These are phyloP conservation scores for Pichia manshurica DNA, from an alignment of 805 yeast genomes.

Conservation along the genomic window DNA sequence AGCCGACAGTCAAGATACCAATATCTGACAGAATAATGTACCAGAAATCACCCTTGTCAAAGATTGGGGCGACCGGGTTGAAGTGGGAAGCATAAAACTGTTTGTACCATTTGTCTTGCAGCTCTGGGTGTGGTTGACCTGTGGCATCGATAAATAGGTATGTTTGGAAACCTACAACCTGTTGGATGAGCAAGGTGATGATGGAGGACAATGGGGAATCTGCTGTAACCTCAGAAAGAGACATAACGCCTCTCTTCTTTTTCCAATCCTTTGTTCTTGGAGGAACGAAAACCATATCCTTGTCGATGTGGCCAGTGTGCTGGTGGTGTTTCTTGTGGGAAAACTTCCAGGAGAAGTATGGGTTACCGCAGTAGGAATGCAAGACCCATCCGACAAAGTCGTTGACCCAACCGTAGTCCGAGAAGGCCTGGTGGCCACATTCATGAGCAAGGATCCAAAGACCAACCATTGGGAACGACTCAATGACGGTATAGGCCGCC, in stretches of 20 bases:
- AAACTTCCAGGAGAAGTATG: slow-evolving; percentile 59
- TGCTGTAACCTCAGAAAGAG: slow-evolving; percentile 42
- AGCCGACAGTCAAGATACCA: slow-evolving; percentile 42
- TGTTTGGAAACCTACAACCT: slow-evolving; percentile 48
- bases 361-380: slow-evolving; percentile 52
- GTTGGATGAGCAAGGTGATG: slow-evolving; percentile 43
- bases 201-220: slow-evolving; percentile 51
- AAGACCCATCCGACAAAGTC: slow-evolving; percentile 57
- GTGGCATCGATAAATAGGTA: slow-evolving; percentile 50
- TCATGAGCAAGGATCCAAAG: slow-evolving; percentile 60
- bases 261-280: slow-evolving; percentile 43
- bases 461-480: slow-evolving; percentile 50
- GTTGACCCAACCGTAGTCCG: slow-evolving; percentile 47
- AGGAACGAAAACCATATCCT: slow-evolving; percentile 59
- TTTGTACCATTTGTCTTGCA: slow-evolving; percentile 26
- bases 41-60: slow-evolving; percentile 51
- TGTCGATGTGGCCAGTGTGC: slow-evolving; percentile 54
- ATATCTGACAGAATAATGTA: slow-evolving; percentile 49
- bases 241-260: slow-evolving; percentile 28
- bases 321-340: slow-evolving; percentile 58
- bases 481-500: slow-evolving; percentile 36
- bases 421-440: slow-evolving; percentile 61
- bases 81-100: slow-evolving; percentile 44
- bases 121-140: slow-evolving; percentile 45
- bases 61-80: slow-evolving; percentile 49